Conservation (phyloP, 2,329 filamentous ascomycete genomes). For the Aspergillus sp. region DNA sequence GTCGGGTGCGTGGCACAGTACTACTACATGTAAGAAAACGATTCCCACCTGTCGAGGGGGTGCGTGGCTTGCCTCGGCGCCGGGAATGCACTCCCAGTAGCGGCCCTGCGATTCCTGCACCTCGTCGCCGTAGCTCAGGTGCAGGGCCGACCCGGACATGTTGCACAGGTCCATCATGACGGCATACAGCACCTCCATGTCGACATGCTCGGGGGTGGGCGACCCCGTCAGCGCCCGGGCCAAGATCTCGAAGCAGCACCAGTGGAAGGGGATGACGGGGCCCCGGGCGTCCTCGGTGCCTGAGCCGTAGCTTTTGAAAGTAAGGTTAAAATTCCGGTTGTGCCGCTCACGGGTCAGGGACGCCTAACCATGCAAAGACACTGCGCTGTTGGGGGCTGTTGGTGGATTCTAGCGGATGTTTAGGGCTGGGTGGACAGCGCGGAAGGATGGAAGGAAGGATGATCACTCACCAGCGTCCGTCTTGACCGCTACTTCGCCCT, state of each 20-base stretch:
- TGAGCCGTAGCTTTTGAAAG: slow-evolving; percentile 16
- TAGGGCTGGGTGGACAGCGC: not conserved
- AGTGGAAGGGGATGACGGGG: slow-evolving; percentile 21
- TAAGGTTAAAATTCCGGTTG: slow-evolving; percentile 4
- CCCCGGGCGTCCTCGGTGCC: slow-evolving; percentile 18
- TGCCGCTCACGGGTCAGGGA: not conserved
- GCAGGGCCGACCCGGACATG: slow-evolving; percentile 11
- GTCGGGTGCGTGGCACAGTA: slow-evolving; percentile 18
- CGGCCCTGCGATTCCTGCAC: slow-evolving; percentile 19
- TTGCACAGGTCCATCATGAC: slow-evolving; percentile 16
- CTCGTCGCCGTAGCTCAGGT: slow-evolving; percentile 18
- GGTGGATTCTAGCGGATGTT: not conserved
- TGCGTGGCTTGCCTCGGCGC: slow-evolving; percentile 14
- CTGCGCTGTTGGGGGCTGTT: not conserved
- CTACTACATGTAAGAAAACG: slow-evolving; percentile 1
- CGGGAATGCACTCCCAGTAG: slow-evolving; percentile 22
- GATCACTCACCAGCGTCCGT: slow-evolving; percentile 7
- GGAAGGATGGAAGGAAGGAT: not conserved
- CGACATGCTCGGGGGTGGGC: slow-evolving; percentile 10
- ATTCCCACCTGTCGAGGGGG: not conserved
- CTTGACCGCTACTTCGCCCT: slow-evolving; percentile 21
- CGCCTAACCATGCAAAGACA: slow-evolving; percentile 15
- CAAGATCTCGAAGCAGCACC: slow-evolving; percentile 21
- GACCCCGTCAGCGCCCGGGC: slow-evolving; percentile 16
- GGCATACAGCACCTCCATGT: slow-evolving; percentile 17